A percentile compares a stretch with the other conserved stretches of the same genome.
These are phyloP conservation scores for Fraxinus albicans DNA, from an alignment of 305 asterid genomes.

Conservation along the genomic window DNA sequence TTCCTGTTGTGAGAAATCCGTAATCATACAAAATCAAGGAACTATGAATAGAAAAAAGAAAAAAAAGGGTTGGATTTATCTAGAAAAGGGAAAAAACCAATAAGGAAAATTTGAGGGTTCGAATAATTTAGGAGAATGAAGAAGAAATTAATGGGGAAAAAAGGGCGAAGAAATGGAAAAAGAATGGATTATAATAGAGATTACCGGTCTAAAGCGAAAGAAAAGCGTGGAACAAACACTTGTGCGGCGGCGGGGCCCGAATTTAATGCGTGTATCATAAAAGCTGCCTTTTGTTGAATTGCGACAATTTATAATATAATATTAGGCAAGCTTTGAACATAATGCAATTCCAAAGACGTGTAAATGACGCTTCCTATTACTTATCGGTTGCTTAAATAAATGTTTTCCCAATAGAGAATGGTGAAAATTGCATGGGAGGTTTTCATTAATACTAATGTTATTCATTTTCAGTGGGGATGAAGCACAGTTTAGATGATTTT, in stretches of 20 bases:
- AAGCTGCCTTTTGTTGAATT: slow-evolving; percentile 29
- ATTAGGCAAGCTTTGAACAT: background rate
- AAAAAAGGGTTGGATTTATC: background rate
- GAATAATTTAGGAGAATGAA: background rate
- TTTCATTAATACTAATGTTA: too few relatives aligned
- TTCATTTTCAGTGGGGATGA: too few relatives aligned
- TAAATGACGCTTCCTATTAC: background rate
- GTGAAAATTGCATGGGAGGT: background rate
- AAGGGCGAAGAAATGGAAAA: background rate
- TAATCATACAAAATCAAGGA: background rate
- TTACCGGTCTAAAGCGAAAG: slow-evolving; percentile 9
- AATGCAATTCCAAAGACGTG: background rate
- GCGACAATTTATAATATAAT: background rate
- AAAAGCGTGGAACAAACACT: slow-evolving; percentile 29
- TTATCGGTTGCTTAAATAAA: background rate
- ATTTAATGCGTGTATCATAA: background rate
- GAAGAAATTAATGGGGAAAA: background rate
- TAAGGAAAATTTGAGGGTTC: background rate
- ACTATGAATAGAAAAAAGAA: background rate
- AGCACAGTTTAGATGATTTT: too few relatives aligned
- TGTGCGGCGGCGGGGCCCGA: slow-evolving; percentile 10
- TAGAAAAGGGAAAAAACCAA: background rate
- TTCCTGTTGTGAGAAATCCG: slow-evolving; percentile 3
- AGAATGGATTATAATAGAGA: background rate
- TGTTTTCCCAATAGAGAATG: background rate